Conservation (phyloP, 2,329 filamentous ascomycete genomes). For the Claviceps lovelessii region DNA sequence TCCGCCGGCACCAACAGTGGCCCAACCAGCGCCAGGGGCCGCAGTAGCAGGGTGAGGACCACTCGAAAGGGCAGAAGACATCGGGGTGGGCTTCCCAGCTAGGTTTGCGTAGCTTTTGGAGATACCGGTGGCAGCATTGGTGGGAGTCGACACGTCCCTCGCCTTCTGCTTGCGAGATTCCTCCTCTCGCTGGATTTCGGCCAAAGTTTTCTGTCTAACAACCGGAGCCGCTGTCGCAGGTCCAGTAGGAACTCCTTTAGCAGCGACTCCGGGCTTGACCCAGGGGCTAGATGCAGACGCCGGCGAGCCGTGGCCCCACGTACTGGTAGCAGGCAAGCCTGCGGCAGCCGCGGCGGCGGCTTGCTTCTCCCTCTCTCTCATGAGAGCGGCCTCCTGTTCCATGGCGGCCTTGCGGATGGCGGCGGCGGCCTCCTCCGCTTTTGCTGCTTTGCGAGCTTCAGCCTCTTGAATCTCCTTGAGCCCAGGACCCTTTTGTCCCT, state of each 20-base stretch:
- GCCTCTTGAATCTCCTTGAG: slow-evolving; percentile 94
- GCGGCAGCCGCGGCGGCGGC: slow-evolving; percentile 43
- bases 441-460: slow-evolving; percentile 83
- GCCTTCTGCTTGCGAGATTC: slow-evolving; percentile 64
- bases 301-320: slow-evolving; percentile 72
- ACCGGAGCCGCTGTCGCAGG: slow-evolving; percentile 11
- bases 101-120: slow-evolving; percentile 93
- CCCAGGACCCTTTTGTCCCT: slow-evolving; percentile 69
- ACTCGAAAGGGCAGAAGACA: slow-evolving; percentile 5
- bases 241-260: slow-evolving; percentile 23
- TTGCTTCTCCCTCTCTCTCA: slow-evolving; percentile 43
- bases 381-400: slow-evolving; percentile 59
- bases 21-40: slow-evolving; percentile 50
- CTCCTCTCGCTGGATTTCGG: slow-evolving; percentile 94
- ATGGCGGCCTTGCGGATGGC: slow-evolving; percentile 62
- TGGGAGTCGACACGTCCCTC: slow-evolving; percentile 34
- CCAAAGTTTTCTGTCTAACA: slow-evolving; percentile 69
- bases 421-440: slow-evolving; percentile 68
- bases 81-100: slow-evolving; percentile 54
- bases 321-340: slow-evolving; percentile 74
- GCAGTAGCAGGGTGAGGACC: slow-evolving; percentile 19
- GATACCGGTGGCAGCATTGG: slow-evolving; percentile 30
- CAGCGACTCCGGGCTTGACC: slow-evolving; percentile 44
- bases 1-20: slow-evolving; percentile 84
- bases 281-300: slow-evolving; percentile 51